Evolutionary conservation across 2,329 filamentous ascomycete species (phyloP).

Genomic region (Xenoacremonium recifei): DNA sequence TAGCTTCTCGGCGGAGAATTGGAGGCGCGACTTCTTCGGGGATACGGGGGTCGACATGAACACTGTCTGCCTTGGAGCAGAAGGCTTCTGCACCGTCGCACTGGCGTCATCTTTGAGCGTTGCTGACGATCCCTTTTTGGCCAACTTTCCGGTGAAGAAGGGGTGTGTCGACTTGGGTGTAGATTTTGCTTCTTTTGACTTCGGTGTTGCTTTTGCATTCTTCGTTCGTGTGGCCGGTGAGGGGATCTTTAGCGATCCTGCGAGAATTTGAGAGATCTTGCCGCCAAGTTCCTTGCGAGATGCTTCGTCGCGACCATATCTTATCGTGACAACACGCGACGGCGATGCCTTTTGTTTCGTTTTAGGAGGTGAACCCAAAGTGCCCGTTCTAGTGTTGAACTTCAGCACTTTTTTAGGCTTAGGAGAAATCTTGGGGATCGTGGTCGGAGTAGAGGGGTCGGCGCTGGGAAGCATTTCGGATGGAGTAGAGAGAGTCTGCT

Average conservation of each 20-base stretch:
- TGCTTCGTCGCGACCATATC: conserved; percentile 54
- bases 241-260: conserved; percentile 26
- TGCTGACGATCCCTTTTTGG: conserved; percentile 20
- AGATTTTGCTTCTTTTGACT: conserved; percentile 20
- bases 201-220: conserved; percentile 24
- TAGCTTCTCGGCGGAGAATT: conserved; percentile 26
- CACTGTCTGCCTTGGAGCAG: conserved; percentile 36
- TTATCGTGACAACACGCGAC: conserved; percentile 51
- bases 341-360: conserved; percentile 41
- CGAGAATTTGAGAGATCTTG: conserved; percentile 63
- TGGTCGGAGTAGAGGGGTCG: too few species aligned
- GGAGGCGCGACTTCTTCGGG: conserved; percentile 39
- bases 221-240: conserved; percentile 20
- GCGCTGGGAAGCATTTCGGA: conserved; percentile 4
- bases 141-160: conserved; percentile 40
- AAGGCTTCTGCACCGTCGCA: conserved; percentile 19
- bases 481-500: conserved; percentile 3
- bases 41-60: conserved; percentile 56
- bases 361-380: conserved; percentile 60
- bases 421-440: conserved; percentile 5
- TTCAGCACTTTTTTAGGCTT: conserved; percentile 51
- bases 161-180: conserved; percentile 38
- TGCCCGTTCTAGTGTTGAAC: conserved; percentile 60
- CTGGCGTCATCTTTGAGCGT: conserved; percentile 16
- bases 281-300: conserved; percentile 51